Conservation (phyloP, 2,329 filamentous ascomycete genomes). For the Penicillium sp. region DNA sequence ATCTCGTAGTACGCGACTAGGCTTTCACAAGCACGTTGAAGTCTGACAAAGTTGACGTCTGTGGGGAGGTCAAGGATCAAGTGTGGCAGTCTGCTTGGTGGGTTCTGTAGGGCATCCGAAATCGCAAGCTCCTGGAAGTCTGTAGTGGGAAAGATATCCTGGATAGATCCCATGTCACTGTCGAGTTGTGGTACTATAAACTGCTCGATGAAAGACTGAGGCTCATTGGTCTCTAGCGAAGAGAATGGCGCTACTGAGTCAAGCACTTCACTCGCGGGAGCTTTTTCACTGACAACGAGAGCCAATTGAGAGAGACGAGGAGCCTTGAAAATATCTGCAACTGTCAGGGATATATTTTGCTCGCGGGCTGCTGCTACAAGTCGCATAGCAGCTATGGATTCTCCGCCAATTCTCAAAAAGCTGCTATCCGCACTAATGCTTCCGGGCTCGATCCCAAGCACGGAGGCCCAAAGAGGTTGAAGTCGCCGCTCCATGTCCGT, state of each 20-base stretch:
- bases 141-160: background rate
- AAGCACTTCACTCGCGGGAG: background rate
- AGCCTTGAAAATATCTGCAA: slow-evolving; percentile 9
- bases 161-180: background rate
- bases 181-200: background rate
- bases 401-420: slow-evolving; percentile 29
- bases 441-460: slow-evolving; percentile 18
- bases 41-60: background rate
- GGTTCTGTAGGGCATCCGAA: background rate
- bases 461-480: slow-evolving; percentile 19
- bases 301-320: slow-evolving; percentile 4
- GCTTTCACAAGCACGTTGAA: slow-evolving; percentile 1
- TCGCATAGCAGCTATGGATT: slow-evolving; percentile 21
- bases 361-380: slow-evolving; percentile 13
- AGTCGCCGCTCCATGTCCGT: slow-evolving; percentile 15
- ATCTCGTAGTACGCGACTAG: background rate
- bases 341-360: background rate
- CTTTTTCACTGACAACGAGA: background rate
- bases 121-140: slow-evolving; percentile 5
- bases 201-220: background rate
- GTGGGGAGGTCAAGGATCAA: background rate
- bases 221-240: background rate
- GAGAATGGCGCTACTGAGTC: background rate
- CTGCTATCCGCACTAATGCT: slow-evolving; percentile 21
- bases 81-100: slow-evolving; percentile 4